Conservation (phyloP, 2,329 filamentous ascomycete genomes). For the Aspergillus neotritici region DNA sequence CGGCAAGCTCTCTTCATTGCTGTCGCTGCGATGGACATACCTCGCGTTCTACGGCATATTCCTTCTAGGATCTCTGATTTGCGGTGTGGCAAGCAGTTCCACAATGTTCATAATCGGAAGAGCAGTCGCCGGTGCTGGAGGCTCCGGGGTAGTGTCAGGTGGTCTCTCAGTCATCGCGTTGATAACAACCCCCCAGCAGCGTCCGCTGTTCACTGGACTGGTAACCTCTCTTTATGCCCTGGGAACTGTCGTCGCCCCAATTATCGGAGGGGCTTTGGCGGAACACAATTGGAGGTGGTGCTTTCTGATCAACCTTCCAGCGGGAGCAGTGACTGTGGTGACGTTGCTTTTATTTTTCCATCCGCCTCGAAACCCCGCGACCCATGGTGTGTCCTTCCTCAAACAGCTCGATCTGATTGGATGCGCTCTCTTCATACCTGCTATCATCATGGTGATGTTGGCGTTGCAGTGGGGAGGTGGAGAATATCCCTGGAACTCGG, state of each 20-base stretch:
- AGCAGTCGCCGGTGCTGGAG: slow-evolving; percentile 8
- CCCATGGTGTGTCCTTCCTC: slow-evolving; percentile 1
- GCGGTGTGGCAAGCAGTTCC: slow-evolving; percentile 6
- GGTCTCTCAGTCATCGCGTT: slow-evolving; percentile 5
- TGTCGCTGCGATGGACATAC: slow-evolving; percentile 4
- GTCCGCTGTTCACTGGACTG: slow-evolving; percentile 5
- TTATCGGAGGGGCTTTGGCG: slow-evolving; percentile 4
- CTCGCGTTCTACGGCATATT: slow-evolving; percentile 5
- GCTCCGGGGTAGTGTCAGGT: slow-evolving; percentile 7
- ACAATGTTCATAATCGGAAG: slow-evolving; percentile 6
- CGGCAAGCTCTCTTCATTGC: slow-evolving; percentile 3
- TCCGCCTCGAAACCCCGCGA: slow-evolving; percentile 2
- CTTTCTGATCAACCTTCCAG: slow-evolving; percentile 11
- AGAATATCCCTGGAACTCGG: slow-evolving; percentile 15
- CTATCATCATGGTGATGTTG: slow-evolving; percentile 20
- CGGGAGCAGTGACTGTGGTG: slow-evolving; percentile 9
- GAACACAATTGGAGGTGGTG: slow-evolving; percentile 6
- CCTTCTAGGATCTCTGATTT: slow-evolving; percentile 7
- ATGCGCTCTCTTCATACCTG: slow-evolving; percentile 17
- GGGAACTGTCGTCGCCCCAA: slow-evolving; percentile 6
- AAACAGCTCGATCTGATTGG: slow-evolving; percentile 19
- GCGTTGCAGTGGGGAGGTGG: slow-evolving; percentile 22
- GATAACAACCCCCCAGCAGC: slow-evolving; percentile 4
- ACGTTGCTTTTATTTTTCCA: slow-evolving; percentile 9
- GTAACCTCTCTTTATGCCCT: slow-evolving; percentile 2